Base-by-base conservation (phyloP, 768 basidiomycete species). In the Leucocoprinus leucothites region DNA sequence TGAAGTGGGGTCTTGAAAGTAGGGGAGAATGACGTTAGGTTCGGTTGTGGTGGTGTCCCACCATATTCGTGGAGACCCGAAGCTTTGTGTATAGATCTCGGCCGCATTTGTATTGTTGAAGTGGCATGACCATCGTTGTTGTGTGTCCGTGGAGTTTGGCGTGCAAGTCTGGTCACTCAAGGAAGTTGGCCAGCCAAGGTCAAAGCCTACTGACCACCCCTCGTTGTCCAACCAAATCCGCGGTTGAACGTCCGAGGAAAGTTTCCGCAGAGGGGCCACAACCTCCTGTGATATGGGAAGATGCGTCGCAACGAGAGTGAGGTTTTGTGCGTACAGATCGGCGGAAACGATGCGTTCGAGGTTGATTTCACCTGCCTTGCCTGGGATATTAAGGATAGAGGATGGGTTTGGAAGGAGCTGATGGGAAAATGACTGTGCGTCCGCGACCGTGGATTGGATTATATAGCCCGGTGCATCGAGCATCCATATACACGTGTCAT, bases 401-500 rank as follows among this genome's bases (percentile, higher is more conserved):
- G 51, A 13, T 14, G 59, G 45, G 16, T 50, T 44, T 8, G 38
- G 36, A 14, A 60, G 24, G 14, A 54, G n/a, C 18, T 60, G 51
- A n/a, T 40, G 18, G 4, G 44, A 44, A 24, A 59, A 56, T 8
- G 56, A 13, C 13, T 9, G 28, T 9, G 51, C 36, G n/a, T n/a
- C 14, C 28, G 51, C 47, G 9, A 35, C 9, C 11, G 47, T 53
- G 13, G 56, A 31, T 25, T 44, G 53, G 31, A 51, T 25, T 7
- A 57, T 51, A 36, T 60, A 60, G 40, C 59, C 59, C 22, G 59
- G 59, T 1, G 41, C 42, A 18, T 60, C 59, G 18, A 60, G 46
- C 16, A 48, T 47, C 59, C 59, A 60, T 0, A 60, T 38, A 13
- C 57, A 47, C 2, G 56, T 57, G 56, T 60, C 59, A 25, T 57